Percentiles rank a stretch among this genome's conserved stretches.
phyloP scores from a whole-genome alignment of 345 rosid genomes.

The Heritiera fomes region DNA sequence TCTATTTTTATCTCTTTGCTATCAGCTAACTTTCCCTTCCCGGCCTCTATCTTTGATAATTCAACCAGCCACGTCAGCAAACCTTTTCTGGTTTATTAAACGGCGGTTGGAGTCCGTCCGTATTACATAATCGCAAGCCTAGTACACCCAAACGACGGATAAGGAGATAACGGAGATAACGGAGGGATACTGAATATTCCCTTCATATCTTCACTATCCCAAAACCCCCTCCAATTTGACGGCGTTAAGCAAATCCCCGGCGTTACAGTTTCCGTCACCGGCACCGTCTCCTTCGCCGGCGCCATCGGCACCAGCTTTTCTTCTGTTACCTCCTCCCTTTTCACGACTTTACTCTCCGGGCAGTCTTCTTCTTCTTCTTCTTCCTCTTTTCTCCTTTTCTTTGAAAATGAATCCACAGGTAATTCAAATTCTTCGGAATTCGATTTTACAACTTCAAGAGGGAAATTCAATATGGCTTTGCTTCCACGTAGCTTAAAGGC shows the following conservation, averaged over 20 bases:
- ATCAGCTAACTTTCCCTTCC: neutral
- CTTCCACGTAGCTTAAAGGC: slow-evolving; percentile 84
- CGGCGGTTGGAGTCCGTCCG: neutral
- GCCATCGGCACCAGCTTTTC: slow-evolving; percentile 14
- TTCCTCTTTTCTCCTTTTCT: slow-evolving; percentile 47
- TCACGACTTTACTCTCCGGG: slow-evolving; percentile 17
- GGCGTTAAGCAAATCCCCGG: slow-evolving; percentile 62
- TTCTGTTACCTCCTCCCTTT: slow-evolving; percentile 27
- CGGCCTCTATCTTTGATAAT: neutral
- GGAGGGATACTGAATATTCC: slow-evolving; percentile 77
- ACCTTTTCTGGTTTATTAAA: neutral
- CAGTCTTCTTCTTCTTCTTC: slow-evolving; percentile 24
- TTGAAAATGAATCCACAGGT: slow-evolving; percentile 14
- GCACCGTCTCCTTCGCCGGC: slow-evolving; percentile 15
- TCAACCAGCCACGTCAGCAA: neutral
- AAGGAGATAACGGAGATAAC: slow-evolving; percentile 82
- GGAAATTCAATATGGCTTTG: slow-evolving; percentile 89
- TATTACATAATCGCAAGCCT: slow-evolving; percentile 42
- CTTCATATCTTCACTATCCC: slow-evolving; percentile 62
- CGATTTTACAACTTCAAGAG: slow-evolving; percentile 60
- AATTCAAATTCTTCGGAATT: slow-evolving; percentile 22
- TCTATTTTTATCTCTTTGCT: neutral
- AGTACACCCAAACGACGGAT: slow-evolving; percentile 41
- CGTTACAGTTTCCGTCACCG: slow-evolving; percentile 19
- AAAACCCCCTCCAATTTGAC: slow-evolving; percentile 85